Conservation (phyloP, 2,329 filamentous ascomycete species). For the Trichoderma brevicompactum region DNA sequence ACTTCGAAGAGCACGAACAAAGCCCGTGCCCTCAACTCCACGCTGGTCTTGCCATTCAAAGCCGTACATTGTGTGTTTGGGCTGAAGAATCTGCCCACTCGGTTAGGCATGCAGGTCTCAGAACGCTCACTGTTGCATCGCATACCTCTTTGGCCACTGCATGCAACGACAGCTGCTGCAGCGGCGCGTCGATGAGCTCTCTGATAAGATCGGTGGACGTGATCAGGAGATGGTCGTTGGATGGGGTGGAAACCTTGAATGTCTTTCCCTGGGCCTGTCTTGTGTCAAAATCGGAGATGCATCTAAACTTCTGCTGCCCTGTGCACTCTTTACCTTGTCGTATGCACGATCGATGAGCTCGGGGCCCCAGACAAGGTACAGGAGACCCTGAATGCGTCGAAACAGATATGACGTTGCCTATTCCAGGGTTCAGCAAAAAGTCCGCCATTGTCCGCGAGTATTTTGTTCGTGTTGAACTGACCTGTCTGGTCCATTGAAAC, state of each 20-base stretch:
- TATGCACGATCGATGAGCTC: constrained; percentile 11
- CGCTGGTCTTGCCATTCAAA: constrained; percentile 27
- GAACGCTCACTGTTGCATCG: not conserved
- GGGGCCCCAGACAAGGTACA: not conserved
- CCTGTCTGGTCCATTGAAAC: not conserved
- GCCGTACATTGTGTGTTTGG: constrained; percentile 26
- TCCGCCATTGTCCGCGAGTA: not conserved
- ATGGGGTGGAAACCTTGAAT: not conserved
- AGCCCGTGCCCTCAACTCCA: constrained; percentile 27
- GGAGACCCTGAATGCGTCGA: not conserved
- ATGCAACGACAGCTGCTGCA: constrained; percentile 4
- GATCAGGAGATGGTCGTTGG: constrained; percentile 2
- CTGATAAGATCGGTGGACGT: constrained; percentile 7
- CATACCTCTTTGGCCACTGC: constrained; percentile 3
- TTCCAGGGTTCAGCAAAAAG: not conserved
- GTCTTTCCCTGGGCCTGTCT: not conserved
- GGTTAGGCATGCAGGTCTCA: not conserved
- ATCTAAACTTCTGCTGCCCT: not conserved
- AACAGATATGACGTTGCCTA: not conserved
- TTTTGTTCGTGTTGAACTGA: not conserved
- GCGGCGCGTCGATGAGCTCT: not conserved
- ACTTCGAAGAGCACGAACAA: constrained; percentile 26
- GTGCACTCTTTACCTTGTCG: constrained; percentile 3
- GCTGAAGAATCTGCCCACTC: constrained; percentile 25
- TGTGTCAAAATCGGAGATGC: not conserved